Conservation (phyloP, 2,329 filamentous ascomycete species). For the Cladophialophora carrionii region DNA sequence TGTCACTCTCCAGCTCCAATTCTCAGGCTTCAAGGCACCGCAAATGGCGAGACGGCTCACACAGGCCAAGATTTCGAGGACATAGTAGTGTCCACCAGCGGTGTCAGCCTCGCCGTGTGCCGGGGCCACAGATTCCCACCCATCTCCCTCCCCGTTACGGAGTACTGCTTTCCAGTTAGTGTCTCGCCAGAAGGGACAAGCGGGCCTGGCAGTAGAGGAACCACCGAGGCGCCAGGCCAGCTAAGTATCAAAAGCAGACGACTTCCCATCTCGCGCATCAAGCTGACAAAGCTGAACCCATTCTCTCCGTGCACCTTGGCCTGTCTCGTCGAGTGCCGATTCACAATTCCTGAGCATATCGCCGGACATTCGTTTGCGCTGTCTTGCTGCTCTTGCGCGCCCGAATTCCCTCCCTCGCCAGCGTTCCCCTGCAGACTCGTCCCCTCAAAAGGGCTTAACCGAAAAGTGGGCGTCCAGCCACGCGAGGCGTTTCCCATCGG, state of each 20-base stretch:
- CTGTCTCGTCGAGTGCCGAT: not conserved
- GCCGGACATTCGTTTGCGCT: not conserved
- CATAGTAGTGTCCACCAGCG: conserved; percentile 5
- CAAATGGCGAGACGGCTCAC: not conserved
- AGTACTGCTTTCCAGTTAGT: not conserved
- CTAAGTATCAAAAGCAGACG: not conserved
- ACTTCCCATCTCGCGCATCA: not conserved
- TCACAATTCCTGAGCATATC: not conserved
- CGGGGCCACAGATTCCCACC: not conserved
- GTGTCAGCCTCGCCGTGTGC: conserved; percentile 25
- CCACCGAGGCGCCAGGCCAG: not conserved
- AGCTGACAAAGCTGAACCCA: not conserved
- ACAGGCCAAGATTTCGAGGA: not conserved
- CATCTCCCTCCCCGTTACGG: no score
- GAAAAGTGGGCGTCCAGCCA: conserved; percentile 3
- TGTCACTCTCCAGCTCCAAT: not conserved
- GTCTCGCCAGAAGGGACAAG: not conserved
- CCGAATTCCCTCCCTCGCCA: not conserved
- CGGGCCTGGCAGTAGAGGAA: not conserved
- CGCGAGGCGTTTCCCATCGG: conserved; percentile 15
- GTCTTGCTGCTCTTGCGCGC: not conserved
- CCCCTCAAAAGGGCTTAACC: not conserved
- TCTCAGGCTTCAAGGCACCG: not conserved
- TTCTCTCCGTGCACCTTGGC: not conserved
- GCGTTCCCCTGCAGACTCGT: not conserved